These are phyloP conservation scores for Heliamphora exappendiculata DNA, from an alignment of 148 eudicot species.

Conservation along the genomic window DNA sequence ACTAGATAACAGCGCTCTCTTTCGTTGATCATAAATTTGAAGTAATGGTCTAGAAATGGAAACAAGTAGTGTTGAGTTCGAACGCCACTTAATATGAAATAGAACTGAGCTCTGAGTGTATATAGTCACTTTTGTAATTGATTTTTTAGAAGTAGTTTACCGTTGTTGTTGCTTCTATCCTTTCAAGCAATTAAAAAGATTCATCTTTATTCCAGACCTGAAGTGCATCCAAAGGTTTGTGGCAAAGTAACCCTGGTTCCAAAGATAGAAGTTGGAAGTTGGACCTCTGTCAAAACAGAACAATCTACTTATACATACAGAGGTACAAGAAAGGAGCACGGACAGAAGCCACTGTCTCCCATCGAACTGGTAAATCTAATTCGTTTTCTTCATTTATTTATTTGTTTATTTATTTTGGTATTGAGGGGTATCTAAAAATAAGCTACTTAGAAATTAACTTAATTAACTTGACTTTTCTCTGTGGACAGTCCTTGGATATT, in stretches of 20 bases:
- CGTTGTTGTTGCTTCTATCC: slow-evolving; percentile 3
- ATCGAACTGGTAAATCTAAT: slow-evolving; percentile 29
- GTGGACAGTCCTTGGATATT: neutral
- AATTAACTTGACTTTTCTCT: neutral
- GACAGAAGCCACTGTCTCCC: slow-evolving; percentile 32
- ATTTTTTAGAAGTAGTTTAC: neutral
- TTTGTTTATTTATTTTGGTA: neutral
- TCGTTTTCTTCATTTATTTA: neutral
- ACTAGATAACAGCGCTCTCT: neutral
- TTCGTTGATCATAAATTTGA: neutral
- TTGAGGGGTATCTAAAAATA: neutral
- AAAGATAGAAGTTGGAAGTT: slow-evolving; percentile 53
- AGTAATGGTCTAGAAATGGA: neutral
- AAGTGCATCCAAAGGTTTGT: slow-evolving; percentile 22
- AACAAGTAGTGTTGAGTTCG: neutral
- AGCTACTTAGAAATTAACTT: neutral
- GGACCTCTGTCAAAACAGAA: slow-evolving; percentile 63
- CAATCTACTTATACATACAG: slow-evolving; percentile 19
- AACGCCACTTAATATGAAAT: neutral
- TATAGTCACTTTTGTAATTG: neutral
- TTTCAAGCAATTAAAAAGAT: neutral
- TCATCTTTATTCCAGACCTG: slow-evolving; percentile 23
- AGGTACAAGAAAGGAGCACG: slow-evolving; percentile 23
- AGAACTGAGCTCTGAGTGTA: neutral
- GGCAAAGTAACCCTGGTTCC: slow-evolving; percentile 30